Evolutionary conservation across 352 stramenopile genomes (phyloP).

Genomic region (Phytophthora vignae): DNA sequence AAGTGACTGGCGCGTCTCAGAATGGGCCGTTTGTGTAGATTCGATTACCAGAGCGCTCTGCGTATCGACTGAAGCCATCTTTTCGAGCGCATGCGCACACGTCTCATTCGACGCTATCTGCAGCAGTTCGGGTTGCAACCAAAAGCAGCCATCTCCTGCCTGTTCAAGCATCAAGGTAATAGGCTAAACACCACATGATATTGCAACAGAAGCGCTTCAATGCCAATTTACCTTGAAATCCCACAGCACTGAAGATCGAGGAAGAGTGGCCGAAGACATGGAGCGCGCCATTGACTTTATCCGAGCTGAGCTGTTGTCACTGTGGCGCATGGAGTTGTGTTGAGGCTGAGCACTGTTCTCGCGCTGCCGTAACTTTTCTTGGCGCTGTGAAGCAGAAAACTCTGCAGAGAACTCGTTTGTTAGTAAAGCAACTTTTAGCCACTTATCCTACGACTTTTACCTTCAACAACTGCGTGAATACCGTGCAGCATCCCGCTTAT

Average conservation of each 20-base stretch:
- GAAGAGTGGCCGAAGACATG: slow-evolving; percentile 32
- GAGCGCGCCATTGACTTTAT: slow-evolving; percentile 30
- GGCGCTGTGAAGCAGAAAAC: slow-evolving; percentile 18
- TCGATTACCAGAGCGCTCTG: slow-evolving; percentile 37
- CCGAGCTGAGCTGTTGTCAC: slow-evolving; percentile 9
- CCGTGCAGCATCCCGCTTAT: slow-evolving; percentile 67
- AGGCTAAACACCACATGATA: neutral
- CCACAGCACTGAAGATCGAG: slow-evolving; percentile 32
- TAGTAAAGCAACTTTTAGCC: neutral
- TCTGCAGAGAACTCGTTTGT: neutral
- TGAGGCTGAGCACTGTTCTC: slow-evolving; percentile 19
- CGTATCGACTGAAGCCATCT: slow-evolving; percentile 34
- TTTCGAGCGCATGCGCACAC: slow-evolving; percentile 42
- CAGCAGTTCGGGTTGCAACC: slow-evolving; percentile 44
- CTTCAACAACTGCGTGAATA: slow-evolving; percentile 55
- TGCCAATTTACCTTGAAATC: slow-evolving; percentile 29
- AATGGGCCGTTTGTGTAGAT: slow-evolving; percentile 1
- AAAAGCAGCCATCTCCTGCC: slow-evolving; percentile 54
- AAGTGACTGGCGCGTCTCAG: slow-evolving; percentile 24
- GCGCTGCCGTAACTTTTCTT: slow-evolving; percentile 25
- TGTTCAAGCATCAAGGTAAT: slow-evolving; percentile 14
- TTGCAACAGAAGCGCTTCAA: neutral
- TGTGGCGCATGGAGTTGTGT: slow-evolving; percentile 10
- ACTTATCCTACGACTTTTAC: slow-evolving; percentile 24
- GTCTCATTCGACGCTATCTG: slow-evolving; percentile 36